phyloP scores from a whole-genome alignment of 257 asterid species.

The Scutellaria galericulata region DNA sequence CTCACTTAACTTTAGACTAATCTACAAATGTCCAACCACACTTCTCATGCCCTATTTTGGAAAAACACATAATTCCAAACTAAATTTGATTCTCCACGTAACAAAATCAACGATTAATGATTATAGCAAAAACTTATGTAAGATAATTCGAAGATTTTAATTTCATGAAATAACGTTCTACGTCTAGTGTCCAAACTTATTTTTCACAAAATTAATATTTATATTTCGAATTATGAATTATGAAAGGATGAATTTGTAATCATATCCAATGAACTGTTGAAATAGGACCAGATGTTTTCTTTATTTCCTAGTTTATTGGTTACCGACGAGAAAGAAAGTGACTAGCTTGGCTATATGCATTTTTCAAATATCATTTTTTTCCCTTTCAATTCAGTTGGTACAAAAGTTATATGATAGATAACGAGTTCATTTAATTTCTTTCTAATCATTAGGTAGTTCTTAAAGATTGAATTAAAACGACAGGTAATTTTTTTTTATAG shows the following conservation, averaged over 20 bases:
- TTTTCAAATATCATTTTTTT: neutral
- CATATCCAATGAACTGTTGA: neutral
- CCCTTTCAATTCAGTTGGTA: neutral
- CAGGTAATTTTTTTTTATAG: neutral
- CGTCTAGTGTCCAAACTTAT: no score
- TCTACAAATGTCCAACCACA: neutral
- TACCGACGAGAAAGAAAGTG: neutral
- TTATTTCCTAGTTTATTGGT: neutral
- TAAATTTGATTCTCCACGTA: no score
- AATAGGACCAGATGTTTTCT: neutral
- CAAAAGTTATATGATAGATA: neutral
- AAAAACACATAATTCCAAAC: no score
- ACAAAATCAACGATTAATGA: no score
- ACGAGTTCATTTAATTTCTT: neutral
- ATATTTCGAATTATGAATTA: no score
- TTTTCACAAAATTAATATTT: no score
- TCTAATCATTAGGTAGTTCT: neutral
- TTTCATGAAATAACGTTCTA: no score
- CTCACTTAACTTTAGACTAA: neutral
- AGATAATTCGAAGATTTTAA: no score
- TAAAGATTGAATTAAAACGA: neutral
- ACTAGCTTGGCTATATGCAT: neutral
- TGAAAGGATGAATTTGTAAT: no score
- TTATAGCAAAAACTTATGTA: no score
- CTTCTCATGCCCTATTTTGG: no score